Percentiles rank a stretch among this genome's conserved stretches.
Conservation (phyloP, 78 protist species). For the Dictyostelium citrinum region DNA sequence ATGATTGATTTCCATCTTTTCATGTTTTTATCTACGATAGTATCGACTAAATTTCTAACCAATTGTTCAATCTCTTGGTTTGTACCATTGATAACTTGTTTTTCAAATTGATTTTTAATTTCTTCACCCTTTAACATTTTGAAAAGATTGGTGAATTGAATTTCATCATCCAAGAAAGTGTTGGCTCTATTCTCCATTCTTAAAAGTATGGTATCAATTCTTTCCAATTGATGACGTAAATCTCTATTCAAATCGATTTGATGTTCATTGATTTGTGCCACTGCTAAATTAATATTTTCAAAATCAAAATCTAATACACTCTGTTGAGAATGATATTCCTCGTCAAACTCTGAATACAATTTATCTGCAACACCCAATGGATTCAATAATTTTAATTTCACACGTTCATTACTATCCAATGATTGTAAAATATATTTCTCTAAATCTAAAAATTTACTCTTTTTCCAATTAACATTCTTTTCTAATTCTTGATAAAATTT, state of each 20-base stretch:
- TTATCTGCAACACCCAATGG: conserved; percentile 83
- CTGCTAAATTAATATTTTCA: neutral
- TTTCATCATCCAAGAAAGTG: conserved; percentile 65
- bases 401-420: conserved; percentile 64
- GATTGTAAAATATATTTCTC: conserved; percentile 73
- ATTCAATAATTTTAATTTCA: conserved; percentile 66
- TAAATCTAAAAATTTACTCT: conserved; percentile 47
- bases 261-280: conserved; percentile 13
- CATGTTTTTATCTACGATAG: conserved; percentile 44
- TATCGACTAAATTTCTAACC: conserved; percentile 67
- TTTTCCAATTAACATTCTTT: conserved; percentile 12
- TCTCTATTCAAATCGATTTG: conserved; percentile 50
- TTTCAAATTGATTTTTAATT: conserved; percentile 46
- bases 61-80: conserved; percentile 59
- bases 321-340: neutral
- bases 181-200: conserved; percentile 74
- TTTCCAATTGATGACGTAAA: conserved; percentile 48
- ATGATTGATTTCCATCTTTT: conserved; percentile 58
- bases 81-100: conserved; percentile 43
- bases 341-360: neutral
- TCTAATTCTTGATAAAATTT: conserved; percentile 1
- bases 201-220: conserved; percentile 60
- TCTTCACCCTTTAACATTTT: neutral
- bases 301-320: conserved; percentile 43
- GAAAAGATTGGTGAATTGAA: conserved; percentile 27